phyloP scores from a whole-genome alignment of 192 early-diverging fungal species.

The Spizellomyces punctatus region DNA sequence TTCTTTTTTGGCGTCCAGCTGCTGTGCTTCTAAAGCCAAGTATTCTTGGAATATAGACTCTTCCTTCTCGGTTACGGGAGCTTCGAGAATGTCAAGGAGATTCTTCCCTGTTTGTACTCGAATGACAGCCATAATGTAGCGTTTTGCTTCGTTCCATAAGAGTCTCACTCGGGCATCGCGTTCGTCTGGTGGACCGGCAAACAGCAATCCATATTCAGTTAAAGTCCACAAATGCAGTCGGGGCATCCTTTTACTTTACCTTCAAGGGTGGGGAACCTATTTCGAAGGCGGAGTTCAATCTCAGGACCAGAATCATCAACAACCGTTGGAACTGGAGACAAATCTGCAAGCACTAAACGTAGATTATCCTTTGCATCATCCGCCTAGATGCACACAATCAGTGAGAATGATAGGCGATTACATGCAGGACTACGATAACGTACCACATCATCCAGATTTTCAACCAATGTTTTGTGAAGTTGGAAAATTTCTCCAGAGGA shows the following conservation, averaged over 20 bases:
- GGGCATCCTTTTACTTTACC: neutral
- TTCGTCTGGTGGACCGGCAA: slow-evolving; percentile 25
- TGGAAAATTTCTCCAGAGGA: slow-evolving; percentile 89
- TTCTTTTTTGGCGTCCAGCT: slow-evolving; percentile 4
- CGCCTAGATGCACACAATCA: neutral
- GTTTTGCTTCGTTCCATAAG: slow-evolving; percentile 87
- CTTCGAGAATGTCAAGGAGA: slow-evolving; percentile 83
- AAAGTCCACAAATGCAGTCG: too few species aligned
- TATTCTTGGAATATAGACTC: slow-evolving; percentile 58
- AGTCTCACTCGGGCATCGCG: slow-evolving; percentile 56
- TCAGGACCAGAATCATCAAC: slow-evolving; percentile 46
- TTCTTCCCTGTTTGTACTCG: slow-evolving; percentile 82
- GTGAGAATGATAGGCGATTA: neutral
- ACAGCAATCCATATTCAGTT: too few species aligned
- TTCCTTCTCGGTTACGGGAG: slow-evolving; percentile 71
- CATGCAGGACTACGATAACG: neutral
- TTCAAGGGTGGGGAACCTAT: slow-evolving; percentile 63
- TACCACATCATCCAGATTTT: slow-evolving; percentile 77
- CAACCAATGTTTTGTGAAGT: slow-evolving; percentile 79
- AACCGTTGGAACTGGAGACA: slow-evolving; percentile 39
- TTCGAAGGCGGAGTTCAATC: slow-evolving; percentile 69
- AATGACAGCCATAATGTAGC: slow-evolving; percentile 80
- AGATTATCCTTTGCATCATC: slow-evolving; percentile 49
- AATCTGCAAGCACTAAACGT: slow-evolving; percentile 44
- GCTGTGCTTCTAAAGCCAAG: slow-evolving; percentile 26